These are phyloP conservation scores for Lyophyllum decastes DNA, from an alignment of 768 basidiomycete species.

Conservation along the genomic window DNA sequence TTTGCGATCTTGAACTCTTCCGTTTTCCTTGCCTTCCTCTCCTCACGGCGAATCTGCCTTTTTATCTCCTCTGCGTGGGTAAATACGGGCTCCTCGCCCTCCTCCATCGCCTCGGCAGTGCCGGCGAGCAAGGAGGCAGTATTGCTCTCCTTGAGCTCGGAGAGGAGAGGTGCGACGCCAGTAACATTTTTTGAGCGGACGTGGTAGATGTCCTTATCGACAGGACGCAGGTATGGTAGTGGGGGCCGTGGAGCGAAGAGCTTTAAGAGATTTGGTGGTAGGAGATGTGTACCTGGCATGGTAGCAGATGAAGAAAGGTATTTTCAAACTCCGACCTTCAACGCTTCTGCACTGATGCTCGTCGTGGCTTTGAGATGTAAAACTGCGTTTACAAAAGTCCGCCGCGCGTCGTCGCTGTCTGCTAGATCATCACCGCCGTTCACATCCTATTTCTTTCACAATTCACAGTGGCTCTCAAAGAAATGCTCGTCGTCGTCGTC, in stretches of 20 bases:
- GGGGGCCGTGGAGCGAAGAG: conserved; percentile 94
- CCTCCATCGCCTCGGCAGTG: conserved; percentile 70
- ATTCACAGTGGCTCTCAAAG: conserved; percentile 46
- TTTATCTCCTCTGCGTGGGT: conserved; percentile 85
- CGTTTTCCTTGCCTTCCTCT: conserved; percentile 71
- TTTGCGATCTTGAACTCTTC: conserved; percentile 81
- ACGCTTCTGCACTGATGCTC: background rate
- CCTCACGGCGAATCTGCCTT: conserved; percentile 75
- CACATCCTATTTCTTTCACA: conserved; percentile 67
- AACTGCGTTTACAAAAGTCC: background rate
- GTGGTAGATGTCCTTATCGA: conserved; percentile 81
- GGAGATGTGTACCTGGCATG: conserved; percentile 79
- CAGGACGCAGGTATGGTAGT: conserved; percentile 82
- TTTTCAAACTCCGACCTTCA: conserved; percentile 22
- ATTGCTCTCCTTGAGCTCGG: conserved; percentile 73
- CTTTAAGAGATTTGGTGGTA: conserved; percentile 95
- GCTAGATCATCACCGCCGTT: conserved; percentile 33
- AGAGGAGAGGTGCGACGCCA: conserved; percentile 79
- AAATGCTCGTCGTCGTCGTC: no score
- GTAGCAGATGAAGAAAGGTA: background rate
- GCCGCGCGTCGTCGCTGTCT: background rate
- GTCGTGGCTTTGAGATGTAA: background rate
- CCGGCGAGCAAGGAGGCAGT: conserved; percentile 68
- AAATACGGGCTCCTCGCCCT: conserved; percentile 79
- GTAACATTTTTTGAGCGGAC: conserved; percentile 66